A percentile compares a stretch with the other conserved stretches of the same genome.
Evolutionary conservation across 2,329 filamentous ascomycete genomes (phyloP).

Genomic region (Fusarium sp.): DNA sequence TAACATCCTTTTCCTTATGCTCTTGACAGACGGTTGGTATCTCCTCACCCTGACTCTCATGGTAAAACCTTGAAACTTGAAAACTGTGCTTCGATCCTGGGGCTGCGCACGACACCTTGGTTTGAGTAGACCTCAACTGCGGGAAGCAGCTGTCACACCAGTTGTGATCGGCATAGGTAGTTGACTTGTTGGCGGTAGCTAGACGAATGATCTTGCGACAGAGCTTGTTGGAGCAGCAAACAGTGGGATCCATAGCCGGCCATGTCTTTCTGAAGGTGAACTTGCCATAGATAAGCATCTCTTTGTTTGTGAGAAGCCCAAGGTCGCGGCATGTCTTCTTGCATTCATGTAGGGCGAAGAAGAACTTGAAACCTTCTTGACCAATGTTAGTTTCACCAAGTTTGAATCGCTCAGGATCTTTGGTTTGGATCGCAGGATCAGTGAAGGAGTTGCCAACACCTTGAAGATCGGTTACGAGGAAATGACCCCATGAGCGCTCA

Average conservation of each 20-base stretch:
- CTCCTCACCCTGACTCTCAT: constrained; percentile 52
- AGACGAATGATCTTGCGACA: constrained; percentile 53
- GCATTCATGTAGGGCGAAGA: constrained; percentile 54
- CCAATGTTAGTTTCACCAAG: constrained; percentile 52
- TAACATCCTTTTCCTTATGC: constrained; percentile 20
- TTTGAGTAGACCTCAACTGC: constrained; percentile 46
- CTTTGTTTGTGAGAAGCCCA: constrained; percentile 37
- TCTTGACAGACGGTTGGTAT: constrained; percentile 44
- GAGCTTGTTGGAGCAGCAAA: constrained; percentile 58
- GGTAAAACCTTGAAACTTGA: constrained; percentile 52
- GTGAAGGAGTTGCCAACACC: constrained; percentile 55
- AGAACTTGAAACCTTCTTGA: constrained; percentile 55
- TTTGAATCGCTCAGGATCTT: constrained; percentile 51
- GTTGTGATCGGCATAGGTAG: constrained; percentile 43
- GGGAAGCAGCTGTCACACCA: constrained; percentile 54
- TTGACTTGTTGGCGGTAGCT: constrained; percentile 37
- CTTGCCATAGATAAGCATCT: constrained; percentile 25
- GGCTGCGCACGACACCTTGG: constrained; percentile 41
- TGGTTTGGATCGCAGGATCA: constrained; percentile 56
- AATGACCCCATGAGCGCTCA: constrained; percentile 55
- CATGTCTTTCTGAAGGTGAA: constrained; percentile 30
- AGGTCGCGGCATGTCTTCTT: constrained; percentile 52
- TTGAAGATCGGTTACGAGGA: constrained; percentile 56
- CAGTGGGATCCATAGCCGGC: constrained; percentile 48
- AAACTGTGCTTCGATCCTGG: constrained; percentile 48